These are phyloP conservation scores for Coemansia sp. DNA, from an alignment of 192 early-diverging fungal species.

Conservation along the genomic window DNA sequence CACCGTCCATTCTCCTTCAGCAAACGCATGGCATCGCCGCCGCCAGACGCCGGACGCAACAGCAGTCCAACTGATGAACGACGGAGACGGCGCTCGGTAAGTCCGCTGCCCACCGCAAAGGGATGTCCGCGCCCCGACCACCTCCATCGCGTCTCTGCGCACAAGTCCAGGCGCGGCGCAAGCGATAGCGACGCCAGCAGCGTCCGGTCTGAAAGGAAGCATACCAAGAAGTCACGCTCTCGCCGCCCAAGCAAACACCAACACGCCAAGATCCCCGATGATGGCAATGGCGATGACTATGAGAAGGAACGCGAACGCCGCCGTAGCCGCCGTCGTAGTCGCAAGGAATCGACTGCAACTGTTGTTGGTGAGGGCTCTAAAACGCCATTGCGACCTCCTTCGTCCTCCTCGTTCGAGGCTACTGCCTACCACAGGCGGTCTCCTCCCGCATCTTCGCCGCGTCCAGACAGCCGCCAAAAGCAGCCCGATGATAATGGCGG, in stretches of 20 bases:
- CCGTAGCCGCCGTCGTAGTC: slow-evolving; percentile 8
- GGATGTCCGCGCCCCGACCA: slow-evolving; percentile 6
- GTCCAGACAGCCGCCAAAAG: neutral
- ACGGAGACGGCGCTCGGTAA: slow-evolving; percentile 25
- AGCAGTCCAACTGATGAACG: slow-evolving; percentile 11
- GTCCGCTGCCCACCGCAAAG: slow-evolving; percentile 12
- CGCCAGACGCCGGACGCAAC: slow-evolving; percentile 3
- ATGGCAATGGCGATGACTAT: neutral
- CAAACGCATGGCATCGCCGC: slow-evolving; percentile 19
- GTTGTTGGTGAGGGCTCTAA: neutral
- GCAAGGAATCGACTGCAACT: slow-evolving; percentile 10
- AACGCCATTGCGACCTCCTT: neutral
- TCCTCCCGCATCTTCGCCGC: neutral
- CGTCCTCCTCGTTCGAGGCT: neutral
- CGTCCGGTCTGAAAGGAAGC: no score
- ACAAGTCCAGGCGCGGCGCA: neutral
- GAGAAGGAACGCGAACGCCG: neutral
- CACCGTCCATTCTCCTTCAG: neutral
- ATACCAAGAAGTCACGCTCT: slow-evolving; percentile 5
- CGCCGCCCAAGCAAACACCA: neutral
- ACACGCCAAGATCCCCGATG: neutral
- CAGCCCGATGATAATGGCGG: neutral
- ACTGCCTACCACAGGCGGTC: neutral
- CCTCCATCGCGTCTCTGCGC: slow-evolving; percentile 2
- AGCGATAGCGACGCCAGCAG: slow-evolving; percentile 7